These are phyloP conservation scores for Ambrosiella xylebori DNA, from an alignment of 2,329 filamentous ascomycete genomes.

Conservation along the genomic window DNA sequence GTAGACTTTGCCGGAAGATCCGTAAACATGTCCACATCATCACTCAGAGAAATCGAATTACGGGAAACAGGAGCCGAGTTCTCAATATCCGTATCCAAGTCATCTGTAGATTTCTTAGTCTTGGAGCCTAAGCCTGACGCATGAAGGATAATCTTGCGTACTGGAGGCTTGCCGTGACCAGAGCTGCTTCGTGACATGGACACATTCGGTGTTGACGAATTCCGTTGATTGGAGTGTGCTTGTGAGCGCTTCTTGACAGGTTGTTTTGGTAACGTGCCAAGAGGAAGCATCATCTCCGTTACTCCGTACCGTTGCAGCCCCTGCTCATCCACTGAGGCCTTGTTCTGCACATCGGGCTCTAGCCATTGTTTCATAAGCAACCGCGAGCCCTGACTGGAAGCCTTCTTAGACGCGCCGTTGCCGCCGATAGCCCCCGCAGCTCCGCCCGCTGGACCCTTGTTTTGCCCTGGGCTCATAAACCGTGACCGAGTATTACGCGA, in stretches of 20 bases:
- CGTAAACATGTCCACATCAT: slow-evolving; percentile 15
- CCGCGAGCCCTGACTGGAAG: slow-evolving; percentile 24
- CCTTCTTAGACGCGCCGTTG: slow-evolving; percentile 13
- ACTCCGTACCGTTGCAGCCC: slow-evolving; percentile 60
- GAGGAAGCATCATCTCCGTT: slow-evolving; percentile 65
- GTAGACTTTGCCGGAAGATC: slow-evolving; percentile 1
- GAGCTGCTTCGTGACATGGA: slow-evolving; percentile 12
- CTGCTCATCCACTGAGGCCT: slow-evolving; percentile 61
- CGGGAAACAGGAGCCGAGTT: not conserved
- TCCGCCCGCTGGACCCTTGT: too few relatives aligned
- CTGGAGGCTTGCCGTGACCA: slow-evolving; percentile 16
- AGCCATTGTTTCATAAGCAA: slow-evolving; percentile 40
- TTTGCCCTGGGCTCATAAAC: slow-evolving; percentile 7
- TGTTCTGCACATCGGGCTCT: slow-evolving; percentile 40
- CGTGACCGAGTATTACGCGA: slow-evolving; percentile 10
- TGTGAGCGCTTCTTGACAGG: slow-evolving; percentile 9
- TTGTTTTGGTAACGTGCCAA: slow-evolving; percentile 55
- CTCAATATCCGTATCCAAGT: slow-evolving; percentile 13
- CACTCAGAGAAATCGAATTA: not conserved
- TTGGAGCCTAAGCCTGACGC: slow-evolving; percentile 20
- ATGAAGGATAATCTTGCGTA: slow-evolving; percentile 31
- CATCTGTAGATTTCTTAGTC: slow-evolving; percentile 16
- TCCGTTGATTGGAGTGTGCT: slow-evolving; percentile 19
- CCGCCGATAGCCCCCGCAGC: not conserved
- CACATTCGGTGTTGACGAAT: slow-evolving; percentile 5